These are phyloP conservation scores for Acmispon strigosus DNA, from an alignment of 306 rosid species.

Conservation along the genomic window DNA sequence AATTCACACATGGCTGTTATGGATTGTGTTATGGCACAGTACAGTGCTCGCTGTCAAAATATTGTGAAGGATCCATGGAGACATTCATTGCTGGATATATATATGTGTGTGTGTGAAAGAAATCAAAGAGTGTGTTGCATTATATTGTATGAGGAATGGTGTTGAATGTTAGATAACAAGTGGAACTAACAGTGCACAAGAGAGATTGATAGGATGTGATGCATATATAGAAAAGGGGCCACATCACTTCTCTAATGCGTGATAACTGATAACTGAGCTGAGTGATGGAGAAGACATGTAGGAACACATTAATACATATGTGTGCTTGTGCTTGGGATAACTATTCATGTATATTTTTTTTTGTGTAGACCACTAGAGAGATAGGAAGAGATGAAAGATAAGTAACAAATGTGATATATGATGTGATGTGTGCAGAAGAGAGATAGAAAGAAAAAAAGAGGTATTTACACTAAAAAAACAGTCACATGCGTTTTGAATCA, in stretches of 20 bases:
- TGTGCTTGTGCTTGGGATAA: too few relatives aligned
- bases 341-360: too few relatives aligned
- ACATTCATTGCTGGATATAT: background rate
- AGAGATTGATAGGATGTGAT: constrained; percentile 30
- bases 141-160: background rate
- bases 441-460: too few relatives aligned
- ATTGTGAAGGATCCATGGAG: background rate
- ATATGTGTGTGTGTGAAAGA: background rate
- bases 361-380: too few relatives aligned
- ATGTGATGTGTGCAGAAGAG: too few relatives aligned
- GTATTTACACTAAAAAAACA: too few relatives aligned
- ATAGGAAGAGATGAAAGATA: too few relatives aligned
- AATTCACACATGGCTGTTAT: too few relatives aligned
- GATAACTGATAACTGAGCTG: background rate
- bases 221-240: constrained; percentile 25
- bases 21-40: background rate
- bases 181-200: constrained; percentile 17
- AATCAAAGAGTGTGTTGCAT: background rate
- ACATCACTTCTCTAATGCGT: constrained; percentile 16
- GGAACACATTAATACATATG: too few relatives aligned
- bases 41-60: background rate
- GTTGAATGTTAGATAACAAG: constrained; percentile 24
- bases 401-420: too few relatives aligned
- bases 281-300: constrained; percentile 7
- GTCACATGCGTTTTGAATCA: too few relatives aligned